These are phyloP conservation scores for Hirsutella thompsonii DNA, from an alignment of 2,329 filamentous ascomycete genomes.

Conservation along the genomic window DNA sequence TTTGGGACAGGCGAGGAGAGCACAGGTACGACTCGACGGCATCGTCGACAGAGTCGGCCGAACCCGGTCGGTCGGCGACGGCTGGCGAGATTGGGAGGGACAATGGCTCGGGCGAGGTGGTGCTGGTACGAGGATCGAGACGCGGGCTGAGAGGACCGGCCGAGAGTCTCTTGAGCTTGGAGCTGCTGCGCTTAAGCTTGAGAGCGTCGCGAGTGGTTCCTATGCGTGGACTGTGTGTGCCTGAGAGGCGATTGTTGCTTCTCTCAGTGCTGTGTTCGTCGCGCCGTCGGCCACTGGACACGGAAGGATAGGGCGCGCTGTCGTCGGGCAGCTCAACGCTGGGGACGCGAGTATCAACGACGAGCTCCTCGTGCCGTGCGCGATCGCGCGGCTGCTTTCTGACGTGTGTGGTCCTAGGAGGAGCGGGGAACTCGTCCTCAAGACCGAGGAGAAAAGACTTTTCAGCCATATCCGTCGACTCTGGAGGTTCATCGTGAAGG, in stretches of 20 bases:
- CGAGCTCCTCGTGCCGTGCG: conserved; percentile 5
- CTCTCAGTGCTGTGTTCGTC: conserved; percentile 36
- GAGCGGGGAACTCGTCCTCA: conserved; percentile 9
- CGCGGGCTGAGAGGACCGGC: conserved; percentile 29
- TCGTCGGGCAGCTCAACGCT: conserved; percentile 36
- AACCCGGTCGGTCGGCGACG: conserved; percentile 56
- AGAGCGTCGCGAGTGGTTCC: conserved; percentile 28
- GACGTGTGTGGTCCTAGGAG: conserved; percentile 5
- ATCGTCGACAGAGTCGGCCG: conserved; percentile 77
- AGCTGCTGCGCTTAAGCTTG: conserved; percentile 40
- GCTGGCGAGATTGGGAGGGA: conserved; percentile 21
- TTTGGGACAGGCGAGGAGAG: conserved; percentile 76
- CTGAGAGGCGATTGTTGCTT: conserved; percentile 30
- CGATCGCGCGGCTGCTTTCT: background rate
- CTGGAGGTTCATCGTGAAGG: background rate
- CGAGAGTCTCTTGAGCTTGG: conserved; percentile 45
- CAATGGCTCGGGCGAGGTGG: conserved; percentile 13
- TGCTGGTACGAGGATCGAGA: conserved; percentile 20
- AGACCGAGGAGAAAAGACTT: conserved; percentile 11
- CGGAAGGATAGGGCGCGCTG: conserved; percentile 56
- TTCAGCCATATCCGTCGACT: conserved; percentile 3
- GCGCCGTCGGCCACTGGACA: conserved; percentile 46
- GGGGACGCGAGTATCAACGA: conserved; percentile 11
- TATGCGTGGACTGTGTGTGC: conserved; percentile 27
- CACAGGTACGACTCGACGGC: conserved; percentile 77